Evolutionary conservation across 2,329 filamentous ascomycete species (phyloP).

Genomic region (Sclerotinia minor): DNA sequence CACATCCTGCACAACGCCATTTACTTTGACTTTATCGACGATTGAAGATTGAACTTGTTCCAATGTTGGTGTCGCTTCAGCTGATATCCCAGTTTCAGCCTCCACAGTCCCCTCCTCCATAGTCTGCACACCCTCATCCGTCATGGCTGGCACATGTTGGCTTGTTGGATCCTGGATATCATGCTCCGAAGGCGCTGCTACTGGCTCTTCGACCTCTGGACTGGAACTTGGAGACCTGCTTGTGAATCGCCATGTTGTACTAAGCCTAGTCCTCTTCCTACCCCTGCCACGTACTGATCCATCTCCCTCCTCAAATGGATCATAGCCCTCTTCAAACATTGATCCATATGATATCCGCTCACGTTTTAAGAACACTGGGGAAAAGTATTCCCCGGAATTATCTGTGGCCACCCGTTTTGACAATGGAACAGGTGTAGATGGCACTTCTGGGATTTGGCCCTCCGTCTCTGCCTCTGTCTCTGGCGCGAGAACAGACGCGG

Average conservation of each 20-base stretch:
- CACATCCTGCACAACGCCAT: neutral
- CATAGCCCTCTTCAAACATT: conserved; percentile 61
- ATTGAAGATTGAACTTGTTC: neutral
- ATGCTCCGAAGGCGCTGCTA: conserved; percentile 23
- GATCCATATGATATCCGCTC: conserved; percentile 68
- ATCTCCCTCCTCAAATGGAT: conserved; percentile 69
- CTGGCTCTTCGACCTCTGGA: conserved; percentile 43
- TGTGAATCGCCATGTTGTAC: conserved; percentile 70
- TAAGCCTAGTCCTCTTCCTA: conserved; percentile 69
- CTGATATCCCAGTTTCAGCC: conserved; percentile 36
- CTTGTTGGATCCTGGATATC: conserved; percentile 28
- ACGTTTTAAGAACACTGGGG: conserved; percentile 77
- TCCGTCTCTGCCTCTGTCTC: conserved; percentile 31
- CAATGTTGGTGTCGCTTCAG: conserved; percentile 6
- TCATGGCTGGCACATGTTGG: conserved; percentile 38
- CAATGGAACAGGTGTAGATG: conserved; percentile 29
- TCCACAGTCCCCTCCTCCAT: conserved; percentile 44
- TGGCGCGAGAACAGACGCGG: conserved; percentile 27
- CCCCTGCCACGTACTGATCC: conserved; percentile 59
- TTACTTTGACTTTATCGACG: neutral
- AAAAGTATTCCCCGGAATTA: conserved; percentile 60
- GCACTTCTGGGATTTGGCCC: conserved; percentile 31
- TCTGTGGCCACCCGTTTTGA: conserved; percentile 42
- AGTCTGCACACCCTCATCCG: conserved; percentile 47
- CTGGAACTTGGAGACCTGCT: conserved; percentile 69